A percentile compares a stretch with the other conserved stretches of the same genome.
Conservation (phyloP, 768 basidiomycete species). For the Strobilomyces echinocephalus region DNA sequence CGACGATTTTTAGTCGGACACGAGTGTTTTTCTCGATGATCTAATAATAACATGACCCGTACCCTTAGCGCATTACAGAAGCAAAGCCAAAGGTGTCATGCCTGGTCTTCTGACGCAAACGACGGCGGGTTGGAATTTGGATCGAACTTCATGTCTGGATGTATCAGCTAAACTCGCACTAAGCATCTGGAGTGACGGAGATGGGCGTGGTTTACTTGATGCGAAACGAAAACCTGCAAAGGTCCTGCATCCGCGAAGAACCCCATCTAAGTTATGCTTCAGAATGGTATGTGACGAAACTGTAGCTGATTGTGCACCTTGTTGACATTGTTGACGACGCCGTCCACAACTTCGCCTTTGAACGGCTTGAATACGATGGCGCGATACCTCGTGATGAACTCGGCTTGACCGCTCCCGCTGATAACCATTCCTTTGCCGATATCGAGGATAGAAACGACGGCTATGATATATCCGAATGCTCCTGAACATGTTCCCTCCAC, state of each 20-base stretch:
- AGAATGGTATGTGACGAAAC: neutral
- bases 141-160: slow-evolving; percentile 91
- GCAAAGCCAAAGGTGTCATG: slow-evolving; percentile 22
- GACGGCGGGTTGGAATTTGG: slow-evolving; percentile 97
- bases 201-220: slow-evolving; percentile 59
- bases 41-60: slow-evolving; percentile 31
- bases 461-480: slow-evolving; percentile 91
- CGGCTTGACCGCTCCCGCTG: slow-evolving; percentile 89
- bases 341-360: slow-evolving; percentile 98
- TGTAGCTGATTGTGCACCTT: slow-evolving; percentile 54
- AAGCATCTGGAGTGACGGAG: neutral
- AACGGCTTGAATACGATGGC: slow-evolving; percentile 99
- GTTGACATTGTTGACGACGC: slow-evolving; percentile 90
- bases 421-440: slow-evolving; percentile 92
- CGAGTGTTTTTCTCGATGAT: slow-evolving; percentile 92
- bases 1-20: slow-evolving; percentile 95
- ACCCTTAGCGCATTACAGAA: neutral
- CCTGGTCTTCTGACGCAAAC: slow-evolving; percentile 88
- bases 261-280: slow-evolving; percentile 67
- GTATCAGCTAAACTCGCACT: slow-evolving; percentile 64
- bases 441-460: slow-evolving; percentile 84
- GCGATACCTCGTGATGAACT: slow-evolving; percentile 90
- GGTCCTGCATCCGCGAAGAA: slow-evolving; percentile 98
- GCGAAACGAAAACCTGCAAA: slow-evolving; percentile 89
- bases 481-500: slow-evolving; percentile 98